phyloP scores from a whole-genome alignment of 1,284 basidiomycete species.

The Retiboletus fuscus region DNA sequence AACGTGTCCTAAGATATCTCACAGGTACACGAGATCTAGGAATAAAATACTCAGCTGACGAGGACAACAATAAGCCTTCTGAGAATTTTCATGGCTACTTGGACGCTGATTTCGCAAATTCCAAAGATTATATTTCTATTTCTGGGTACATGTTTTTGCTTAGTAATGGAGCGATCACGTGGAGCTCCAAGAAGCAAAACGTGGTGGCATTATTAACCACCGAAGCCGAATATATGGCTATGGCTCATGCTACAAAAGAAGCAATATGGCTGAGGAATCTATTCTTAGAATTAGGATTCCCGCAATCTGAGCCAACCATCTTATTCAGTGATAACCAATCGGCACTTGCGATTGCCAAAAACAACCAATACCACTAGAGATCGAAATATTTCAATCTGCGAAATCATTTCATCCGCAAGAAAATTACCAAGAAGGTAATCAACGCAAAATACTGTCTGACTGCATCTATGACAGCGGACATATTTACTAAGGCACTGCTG shows the following conservation, averaged over 20 bases:
- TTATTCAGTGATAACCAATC: neutral
- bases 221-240: neutral
- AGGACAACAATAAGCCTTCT: neutral
- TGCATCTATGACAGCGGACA: neutral
- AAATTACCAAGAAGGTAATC: neutral
- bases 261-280: neutral
- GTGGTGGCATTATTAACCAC: neutral
- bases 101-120: neutral
- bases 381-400: neutral
- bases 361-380: neutral
- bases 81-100: neutral
- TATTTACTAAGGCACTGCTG: neutral
- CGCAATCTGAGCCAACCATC: neutral
- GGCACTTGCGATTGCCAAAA: neutral
- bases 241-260: neutral
- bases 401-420: neutral
- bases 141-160: neutral
- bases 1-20: neutral
- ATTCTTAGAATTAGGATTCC: neutral
- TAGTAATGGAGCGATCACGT: neutral
- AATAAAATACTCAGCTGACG: neutral
- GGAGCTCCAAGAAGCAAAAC: neutral
- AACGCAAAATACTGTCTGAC: neutral
- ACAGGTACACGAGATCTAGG: neutral
- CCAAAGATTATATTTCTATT: neutral